Base-by-base conservation (phyloP, 306 rosid species). In the Malus sieversii region DNA sequence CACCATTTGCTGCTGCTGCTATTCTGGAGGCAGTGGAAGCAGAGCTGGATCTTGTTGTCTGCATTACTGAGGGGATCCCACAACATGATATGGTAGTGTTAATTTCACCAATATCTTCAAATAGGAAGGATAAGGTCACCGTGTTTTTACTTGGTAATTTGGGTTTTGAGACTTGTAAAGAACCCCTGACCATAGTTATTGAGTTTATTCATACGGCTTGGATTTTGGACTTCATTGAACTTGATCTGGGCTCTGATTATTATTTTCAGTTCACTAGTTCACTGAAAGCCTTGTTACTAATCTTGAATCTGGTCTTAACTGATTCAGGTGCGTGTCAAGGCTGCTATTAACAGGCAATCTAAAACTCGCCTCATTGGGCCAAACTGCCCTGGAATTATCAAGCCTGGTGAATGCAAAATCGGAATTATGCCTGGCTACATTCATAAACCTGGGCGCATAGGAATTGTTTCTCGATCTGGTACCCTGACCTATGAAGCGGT, bases 341-440 rank as follows among this genome's bases (percentile, higher is more conserved):
- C 98, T 79, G 99, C 98, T 68, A 80, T 96, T 68, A 96, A 96
- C 86, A 82, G 68, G 66, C 98, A 96, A 79, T 84, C 97, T 25
- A 96, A 89, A 83, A 96, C 99, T 68, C 85, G 99, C 22, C 69
- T 96, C 86, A 96, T 96, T 75, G 99, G 99, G 59, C 98, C 99
- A 62, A 96, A 96, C 83, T 96, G 99, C 85, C 99, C 99, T 76
- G 99, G 99, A 72, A 89, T 96, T 77, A 96, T 96, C 88, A 96
- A 96, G 92, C 99, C 99, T 7, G 99, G 99, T 74, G 97, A 96
- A 82, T 96, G 99, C 79, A 96, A 96, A 96, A 96, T 96, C 14
- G 99, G 99, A 84, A 96, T 96, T 83, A 96, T 96, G 99, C 99
- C 99, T 0, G 99, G 99, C 14, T 96, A 96, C 81, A 96, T 96